A percentile compares a stretch with the other conserved stretches of the same genome.
These are phyloP conservation scores for Eucommia ulmoides DNA, from an alignment of 257 asterid genomes.

Conservation along the genomic window DNA sequence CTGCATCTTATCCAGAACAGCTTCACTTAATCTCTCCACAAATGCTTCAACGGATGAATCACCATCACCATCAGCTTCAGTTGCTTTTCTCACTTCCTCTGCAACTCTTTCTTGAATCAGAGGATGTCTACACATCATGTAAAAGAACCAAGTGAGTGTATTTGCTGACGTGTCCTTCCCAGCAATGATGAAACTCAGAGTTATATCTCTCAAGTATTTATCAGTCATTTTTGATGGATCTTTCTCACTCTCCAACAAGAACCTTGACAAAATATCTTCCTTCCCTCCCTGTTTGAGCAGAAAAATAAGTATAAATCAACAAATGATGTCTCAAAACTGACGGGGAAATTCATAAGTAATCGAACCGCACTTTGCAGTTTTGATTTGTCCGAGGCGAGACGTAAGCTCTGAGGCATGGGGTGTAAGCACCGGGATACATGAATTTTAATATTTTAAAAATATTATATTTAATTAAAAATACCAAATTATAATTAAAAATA, in stretches of 20 bases:
- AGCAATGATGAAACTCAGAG: slow-evolving; percentile 61
- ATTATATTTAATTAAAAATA: no score
- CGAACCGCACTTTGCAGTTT: no score
- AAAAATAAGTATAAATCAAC: not conserved
- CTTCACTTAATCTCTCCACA: slow-evolving; percentile 34
- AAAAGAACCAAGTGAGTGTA: slow-evolving; percentile 64
- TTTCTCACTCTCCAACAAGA: slow-evolving; percentile 40
- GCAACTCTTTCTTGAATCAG: slow-evolving; percentile 32
- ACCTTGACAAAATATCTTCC: slow-evolving; percentile 52
- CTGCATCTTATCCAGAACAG: slow-evolving; percentile 47
- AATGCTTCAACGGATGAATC: slow-evolving; percentile 22
- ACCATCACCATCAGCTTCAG: slow-evolving; percentile 14
- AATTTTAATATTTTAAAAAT: no score
- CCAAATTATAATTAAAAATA: no score
- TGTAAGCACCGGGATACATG: no score
- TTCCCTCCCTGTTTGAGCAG: slow-evolving; percentile 3
- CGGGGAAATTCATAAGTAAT: no score
- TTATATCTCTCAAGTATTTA: slow-evolving; percentile 52
- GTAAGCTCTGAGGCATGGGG: no score
- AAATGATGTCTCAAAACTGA: no score
- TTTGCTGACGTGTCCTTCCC: slow-evolving; percentile 67
- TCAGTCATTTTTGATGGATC: slow-evolving; percentile 17
- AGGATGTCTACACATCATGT: slow-evolving; percentile 60
- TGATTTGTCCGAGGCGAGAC: no score
- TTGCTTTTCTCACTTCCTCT: slow-evolving; percentile 27